These are phyloP conservation scores for Phyllosticta citriasiana DNA, from an alignment of 2,329 filamentous ascomycete genomes.

Conservation along the genomic window DNA sequence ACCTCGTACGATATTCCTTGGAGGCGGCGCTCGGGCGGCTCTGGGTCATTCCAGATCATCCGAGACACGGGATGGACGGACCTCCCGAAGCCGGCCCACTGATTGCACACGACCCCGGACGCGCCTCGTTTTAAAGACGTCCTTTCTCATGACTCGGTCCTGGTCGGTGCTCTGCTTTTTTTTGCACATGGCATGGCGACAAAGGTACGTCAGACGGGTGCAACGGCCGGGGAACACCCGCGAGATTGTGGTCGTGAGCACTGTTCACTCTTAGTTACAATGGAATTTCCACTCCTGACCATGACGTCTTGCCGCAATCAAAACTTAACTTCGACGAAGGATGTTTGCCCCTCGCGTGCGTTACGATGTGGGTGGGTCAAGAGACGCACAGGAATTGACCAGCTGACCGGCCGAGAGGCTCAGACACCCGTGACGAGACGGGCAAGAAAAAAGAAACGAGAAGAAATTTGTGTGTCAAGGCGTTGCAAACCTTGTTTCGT, in stretches of 20 bases:
- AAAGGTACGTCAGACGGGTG: not conserved
- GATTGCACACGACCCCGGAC: not conserved
- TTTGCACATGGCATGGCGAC: not conserved
- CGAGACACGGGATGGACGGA: not conserved
- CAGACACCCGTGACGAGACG: too few species aligned
- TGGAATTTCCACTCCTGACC: not conserved
- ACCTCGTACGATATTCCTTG: not conserved
- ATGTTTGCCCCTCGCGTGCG: not conserved
- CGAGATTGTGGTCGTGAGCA: not conserved
- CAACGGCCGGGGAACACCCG: not conserved
- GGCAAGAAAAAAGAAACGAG: too few species aligned
- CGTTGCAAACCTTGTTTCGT: not conserved
- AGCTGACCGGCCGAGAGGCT: not conserved
- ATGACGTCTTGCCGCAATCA: not conserved
- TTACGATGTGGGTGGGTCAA: not conserved
- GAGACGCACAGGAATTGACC: not conserved
- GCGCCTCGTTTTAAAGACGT: not conserved
- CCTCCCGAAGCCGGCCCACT: not conserved
- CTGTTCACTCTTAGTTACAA: not conserved
- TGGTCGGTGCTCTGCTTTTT: not conserved
- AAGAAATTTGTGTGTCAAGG: not conserved
- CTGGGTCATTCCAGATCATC: not conserved
- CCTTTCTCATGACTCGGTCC: not conserved
- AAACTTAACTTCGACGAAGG: not conserved
- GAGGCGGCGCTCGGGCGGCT: not conserved